Evolutionary conservation across 176 grass and related monocot species (phyloP).

Genomic region (Oryza nivara): DNA sequence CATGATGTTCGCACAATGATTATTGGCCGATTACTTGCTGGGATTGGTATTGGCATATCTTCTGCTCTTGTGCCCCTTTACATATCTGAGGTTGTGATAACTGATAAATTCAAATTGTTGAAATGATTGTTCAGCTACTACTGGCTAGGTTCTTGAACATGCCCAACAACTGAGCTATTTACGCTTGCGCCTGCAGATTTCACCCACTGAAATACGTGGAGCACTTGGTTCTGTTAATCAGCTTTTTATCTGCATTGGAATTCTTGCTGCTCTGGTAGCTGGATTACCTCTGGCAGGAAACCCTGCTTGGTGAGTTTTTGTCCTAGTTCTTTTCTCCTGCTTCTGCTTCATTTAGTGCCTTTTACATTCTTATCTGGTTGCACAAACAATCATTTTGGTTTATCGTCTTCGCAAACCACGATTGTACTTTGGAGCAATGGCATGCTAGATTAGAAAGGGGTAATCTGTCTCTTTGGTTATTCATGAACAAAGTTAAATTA

Average conservation of each 20-base stretch:
- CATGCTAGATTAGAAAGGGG: not conserved
- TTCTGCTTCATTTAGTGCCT: not conserved
- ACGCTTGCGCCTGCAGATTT: constrained; percentile 57
- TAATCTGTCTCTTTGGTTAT: not conserved
- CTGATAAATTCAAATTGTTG: constrained; percentile 30
- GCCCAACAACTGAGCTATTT: constrained; percentile 33
- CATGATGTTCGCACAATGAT: constrained; percentile 92
- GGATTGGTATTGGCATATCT: constrained; percentile 95
- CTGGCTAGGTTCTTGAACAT: not conserved
- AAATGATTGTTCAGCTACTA: constrained; percentile 37
- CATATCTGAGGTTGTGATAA: constrained; percentile 85
- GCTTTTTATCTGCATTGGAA: constrained; percentile 98
- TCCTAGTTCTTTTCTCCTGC: not conserved
- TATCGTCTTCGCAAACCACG: not conserved
- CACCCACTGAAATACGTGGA: constrained; percentile 99
- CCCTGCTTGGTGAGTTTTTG: constrained; percentile 77
- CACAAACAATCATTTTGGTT: not conserved
- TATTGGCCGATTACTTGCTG: constrained; percentile 88
- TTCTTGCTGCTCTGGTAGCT: constrained; percentile 90
- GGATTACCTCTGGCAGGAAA: constrained; percentile 91
- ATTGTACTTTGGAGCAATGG: not conserved
- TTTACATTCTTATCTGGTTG: not conserved
- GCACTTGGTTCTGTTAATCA: constrained; percentile 97
- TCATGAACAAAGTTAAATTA: constrained; percentile 6
- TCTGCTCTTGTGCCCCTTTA: constrained; percentile 99